These are phyloP conservation scores for Lipomyces yarrowii DNA, from an alignment of 1,139 yeast genomes.

Conservation along the genomic window DNA sequence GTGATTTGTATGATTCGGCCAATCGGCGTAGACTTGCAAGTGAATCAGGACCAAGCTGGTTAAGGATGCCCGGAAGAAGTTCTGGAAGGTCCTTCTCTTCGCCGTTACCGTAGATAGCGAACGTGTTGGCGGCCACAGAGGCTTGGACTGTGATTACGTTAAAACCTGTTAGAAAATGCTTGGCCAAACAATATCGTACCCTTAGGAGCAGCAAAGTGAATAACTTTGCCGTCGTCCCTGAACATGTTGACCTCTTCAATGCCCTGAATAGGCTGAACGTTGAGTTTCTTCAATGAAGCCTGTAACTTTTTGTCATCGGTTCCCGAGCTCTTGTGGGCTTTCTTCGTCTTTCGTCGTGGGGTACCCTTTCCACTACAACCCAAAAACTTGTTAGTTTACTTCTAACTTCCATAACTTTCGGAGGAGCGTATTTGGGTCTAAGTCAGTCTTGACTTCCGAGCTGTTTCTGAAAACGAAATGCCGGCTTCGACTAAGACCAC, in stretches of 20 bases:
- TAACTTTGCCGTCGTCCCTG: conserved; percentile 93
- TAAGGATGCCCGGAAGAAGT: conserved; percentile 91
- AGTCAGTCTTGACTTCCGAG: not conserved
- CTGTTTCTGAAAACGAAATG: not conserved
- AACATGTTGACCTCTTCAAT: conserved; percentile 97
- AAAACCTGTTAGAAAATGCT: not conserved
- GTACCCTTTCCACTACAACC: conserved; percentile 50
- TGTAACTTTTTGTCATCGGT: conserved; percentile 90
- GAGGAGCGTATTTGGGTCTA: not conserved
- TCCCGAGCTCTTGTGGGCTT: conserved; percentile 68
- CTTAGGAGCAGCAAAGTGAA: conserved; percentile 68
- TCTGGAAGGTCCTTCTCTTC: conserved; percentile 93
- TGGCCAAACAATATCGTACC: conserved; percentile 26
- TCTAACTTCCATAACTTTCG: not conserved
- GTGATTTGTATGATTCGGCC: conserved; percentile 79
- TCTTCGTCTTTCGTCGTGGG: conserved; percentile 74
- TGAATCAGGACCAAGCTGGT: conserved; percentile 97
- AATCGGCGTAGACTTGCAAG: conserved; percentile 85
- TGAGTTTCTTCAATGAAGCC: conserved; percentile 84
- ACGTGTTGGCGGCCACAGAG: conserved; percentile 87
- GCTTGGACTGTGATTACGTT: conserved; percentile 73
- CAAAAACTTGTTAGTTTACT: not conserved
- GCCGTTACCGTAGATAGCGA: conserved; percentile 93
- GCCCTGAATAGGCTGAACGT: conserved; percentile 85
- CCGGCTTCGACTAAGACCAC: not conserved